Conservation (phyloP, 257 asterid genomes). For the Knoxia roxburghii region DNA sequence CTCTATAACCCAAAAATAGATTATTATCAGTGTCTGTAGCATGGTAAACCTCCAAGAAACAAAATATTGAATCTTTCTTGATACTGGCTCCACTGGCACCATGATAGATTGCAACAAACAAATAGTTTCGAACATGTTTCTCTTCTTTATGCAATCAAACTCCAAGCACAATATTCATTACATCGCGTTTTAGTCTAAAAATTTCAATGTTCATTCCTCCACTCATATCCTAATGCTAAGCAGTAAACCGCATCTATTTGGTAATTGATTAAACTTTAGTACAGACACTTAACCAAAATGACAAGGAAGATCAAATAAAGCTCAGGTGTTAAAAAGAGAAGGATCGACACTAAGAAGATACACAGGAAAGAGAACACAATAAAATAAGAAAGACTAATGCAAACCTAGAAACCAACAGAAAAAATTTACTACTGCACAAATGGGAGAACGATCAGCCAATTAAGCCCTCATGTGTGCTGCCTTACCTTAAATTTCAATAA, state of each 20-base stretch:
- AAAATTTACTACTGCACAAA: too few species aligned
- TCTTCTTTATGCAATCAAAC: neutral
- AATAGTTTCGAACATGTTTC: neutral
- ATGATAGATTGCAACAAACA: neutral
- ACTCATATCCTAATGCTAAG: neutral
- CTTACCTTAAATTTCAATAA: too few species aligned
- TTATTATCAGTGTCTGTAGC: neutral
- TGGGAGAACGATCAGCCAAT: too few species aligned
- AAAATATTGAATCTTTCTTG: neutral
- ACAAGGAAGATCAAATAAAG: neutral
- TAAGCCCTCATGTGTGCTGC: too few species aligned
- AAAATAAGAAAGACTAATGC: neutral
- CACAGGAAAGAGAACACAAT: neutral
- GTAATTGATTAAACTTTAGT: neutral
- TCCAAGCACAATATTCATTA: neutral
- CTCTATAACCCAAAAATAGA: too few species aligned
- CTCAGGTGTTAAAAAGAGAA: neutral
- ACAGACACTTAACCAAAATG: neutral
- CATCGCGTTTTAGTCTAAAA: neutral
- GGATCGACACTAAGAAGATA: neutral
- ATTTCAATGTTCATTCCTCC: neutral
- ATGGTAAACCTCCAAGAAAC: neutral
- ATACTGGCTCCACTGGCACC: neutral
- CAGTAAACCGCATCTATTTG: neutral
- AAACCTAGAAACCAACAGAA: neutral